Percentiles rank a stretch among this genome's conserved stretches.
phyloP scores from a whole-genome alignment of 2,329 filamentous ascomycete species.

The Aspergillus pseudotamarii region DNA sequence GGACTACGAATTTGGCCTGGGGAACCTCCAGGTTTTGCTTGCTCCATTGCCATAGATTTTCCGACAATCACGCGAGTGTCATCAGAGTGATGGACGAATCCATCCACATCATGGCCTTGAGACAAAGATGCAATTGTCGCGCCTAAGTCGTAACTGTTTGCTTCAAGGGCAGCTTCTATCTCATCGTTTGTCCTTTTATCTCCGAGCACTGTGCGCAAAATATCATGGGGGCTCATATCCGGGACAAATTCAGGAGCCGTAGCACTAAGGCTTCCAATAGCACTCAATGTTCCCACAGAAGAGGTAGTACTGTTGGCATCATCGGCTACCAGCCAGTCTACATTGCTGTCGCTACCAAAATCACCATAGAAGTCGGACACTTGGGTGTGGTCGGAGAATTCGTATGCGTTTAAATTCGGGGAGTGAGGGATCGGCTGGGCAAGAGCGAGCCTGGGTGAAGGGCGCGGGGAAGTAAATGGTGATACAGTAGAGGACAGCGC shows the following conservation, averaged over 20 bases:
- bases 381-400: slow-evolving; percentile 83
- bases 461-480: slow-evolving; percentile 90
- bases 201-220: slow-evolving; percentile 90
- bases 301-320: slow-evolving; percentile 80
- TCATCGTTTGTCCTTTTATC: slow-evolving; percentile 90
- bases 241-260: slow-evolving; percentile 80
- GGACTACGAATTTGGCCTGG: slow-evolving; percentile 76
- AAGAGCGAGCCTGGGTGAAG: slow-evolving; percentile 86
- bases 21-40: slow-evolving; percentile 74
- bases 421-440: slow-evolving; percentile 94
- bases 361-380: slow-evolving; percentile 87
- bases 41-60: slow-evolving; percentile 80
- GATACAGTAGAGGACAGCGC: slow-evolving; percentile 78
- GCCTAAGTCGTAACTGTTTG: slow-evolving; percentile 89
- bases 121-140: slow-evolving; percentile 89
- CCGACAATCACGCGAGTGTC: slow-evolving; percentile 74
- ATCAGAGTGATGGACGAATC: slow-evolving; percentile 55
- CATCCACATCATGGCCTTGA: slow-evolving; percentile 65
- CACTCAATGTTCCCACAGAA: slow-evolving; percentile 75
- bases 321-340: slow-evolving; percentile 93
- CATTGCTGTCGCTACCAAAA: slow-evolving; percentile 81
- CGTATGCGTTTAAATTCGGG: slow-evolving; percentile 90
- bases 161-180: slow-evolving; percentile 85
- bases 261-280: slow-evolving; percentile 67
- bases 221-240: slow-evolving; percentile 98